Conservation (phyloP, 148 eudicot genomes). For the Amaranthus cruentus region DNA sequence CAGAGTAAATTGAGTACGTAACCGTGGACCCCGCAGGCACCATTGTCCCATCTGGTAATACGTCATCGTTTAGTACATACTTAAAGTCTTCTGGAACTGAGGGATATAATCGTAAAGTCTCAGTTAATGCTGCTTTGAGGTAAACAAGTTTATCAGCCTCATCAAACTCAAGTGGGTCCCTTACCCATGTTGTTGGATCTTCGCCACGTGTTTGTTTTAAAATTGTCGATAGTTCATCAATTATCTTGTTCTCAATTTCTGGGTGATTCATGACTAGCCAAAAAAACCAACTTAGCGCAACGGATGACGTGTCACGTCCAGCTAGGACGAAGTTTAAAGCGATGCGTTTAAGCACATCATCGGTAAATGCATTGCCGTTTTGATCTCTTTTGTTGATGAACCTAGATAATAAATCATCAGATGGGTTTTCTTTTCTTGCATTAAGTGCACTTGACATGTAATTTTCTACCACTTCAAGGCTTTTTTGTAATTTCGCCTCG, state of each 20-base stretch:
- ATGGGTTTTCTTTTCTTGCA: slow-evolving; percentile 58
- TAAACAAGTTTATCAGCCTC: slow-evolving; percentile 75
- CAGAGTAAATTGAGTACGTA: slow-evolving; percentile 78
- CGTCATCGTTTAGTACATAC: slow-evolving; percentile 67
- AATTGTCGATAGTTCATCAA: slow-evolving; percentile 45
- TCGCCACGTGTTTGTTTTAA: slow-evolving; percentile 57
- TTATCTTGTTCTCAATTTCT: slow-evolving; percentile 48
- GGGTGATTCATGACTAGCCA: slow-evolving; percentile 81
- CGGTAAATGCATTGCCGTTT: slow-evolving; percentile 52
- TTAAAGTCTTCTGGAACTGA: slow-evolving; percentile 84
- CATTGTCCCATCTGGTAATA: slow-evolving; percentile 66
- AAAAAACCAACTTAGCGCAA: slow-evolving; percentile 87
- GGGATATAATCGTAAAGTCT: slow-evolving; percentile 76
- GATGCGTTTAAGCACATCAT: slow-evolving; percentile 56
- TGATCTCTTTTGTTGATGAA: slow-evolving; percentile 66
- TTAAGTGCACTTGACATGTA: slow-evolving; percentile 61
- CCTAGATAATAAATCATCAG: slow-evolving; percentile 70
- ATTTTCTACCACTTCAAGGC: slow-evolving; percentile 56
- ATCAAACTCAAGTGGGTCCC: slow-evolving; percentile 65
- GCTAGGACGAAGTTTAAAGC: slow-evolving; percentile 83
- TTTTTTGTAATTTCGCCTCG: slow-evolving; percentile 40
- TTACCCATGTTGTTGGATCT: slow-evolving; percentile 38
- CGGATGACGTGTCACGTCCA: slow-evolving; percentile 87
- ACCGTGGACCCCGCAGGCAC: slow-evolving; percentile 83
- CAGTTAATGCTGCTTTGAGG: slow-evolving; percentile 77